Conservation (phyloP, 2,329 filamentous ascomycete species). For the Epichloe sp. region DNA sequence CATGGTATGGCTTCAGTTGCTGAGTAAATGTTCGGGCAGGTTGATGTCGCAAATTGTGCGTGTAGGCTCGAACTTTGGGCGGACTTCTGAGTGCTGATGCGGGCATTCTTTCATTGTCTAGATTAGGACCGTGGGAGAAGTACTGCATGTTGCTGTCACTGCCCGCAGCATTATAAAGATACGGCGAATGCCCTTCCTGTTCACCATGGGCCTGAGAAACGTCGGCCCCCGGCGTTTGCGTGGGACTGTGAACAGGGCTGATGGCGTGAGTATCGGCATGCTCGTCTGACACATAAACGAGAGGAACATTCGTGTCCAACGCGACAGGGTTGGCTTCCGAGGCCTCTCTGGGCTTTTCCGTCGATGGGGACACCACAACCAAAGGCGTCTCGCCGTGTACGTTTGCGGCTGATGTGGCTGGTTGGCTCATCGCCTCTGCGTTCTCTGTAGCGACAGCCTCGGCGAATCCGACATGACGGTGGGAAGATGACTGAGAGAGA, state of each 20-base stretch:
- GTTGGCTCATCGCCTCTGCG: neutral
- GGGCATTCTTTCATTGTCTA: conserved; percentile 30
- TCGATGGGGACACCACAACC: neutral
- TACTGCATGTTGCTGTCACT: conserved; percentile 13
- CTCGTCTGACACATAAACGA: conserved; percentile 3
- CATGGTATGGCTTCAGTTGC: conserved; percentile 65
- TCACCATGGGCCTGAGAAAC: neutral
- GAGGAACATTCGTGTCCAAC: conserved; percentile 4
- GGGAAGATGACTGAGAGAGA: neutral
- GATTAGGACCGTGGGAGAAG: conserved; percentile 17
- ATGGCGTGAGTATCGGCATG: neutral
- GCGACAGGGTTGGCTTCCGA: neutral
- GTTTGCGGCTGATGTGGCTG: neutral
- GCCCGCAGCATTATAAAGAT: conserved; percentile 4
- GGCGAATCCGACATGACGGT: conserved; percentile 45
- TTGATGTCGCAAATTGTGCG: conserved; percentile 50
- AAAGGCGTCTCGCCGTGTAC: neutral
- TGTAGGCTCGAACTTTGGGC: conserved; percentile 44
- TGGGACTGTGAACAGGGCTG: conserved; percentile 1
- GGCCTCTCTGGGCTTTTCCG: neutral
- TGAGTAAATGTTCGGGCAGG: conserved; percentile 60
- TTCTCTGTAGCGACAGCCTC: conserved; percentile 9
- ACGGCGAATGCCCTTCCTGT: conserved; percentile 1
- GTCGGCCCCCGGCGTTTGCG: conserved; percentile 1
- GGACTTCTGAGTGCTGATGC: conserved; percentile 20